These are phyloP conservation scores for Salix caprea DNA, from an alignment of 345 rosid species.

Conservation along the genomic window DNA sequence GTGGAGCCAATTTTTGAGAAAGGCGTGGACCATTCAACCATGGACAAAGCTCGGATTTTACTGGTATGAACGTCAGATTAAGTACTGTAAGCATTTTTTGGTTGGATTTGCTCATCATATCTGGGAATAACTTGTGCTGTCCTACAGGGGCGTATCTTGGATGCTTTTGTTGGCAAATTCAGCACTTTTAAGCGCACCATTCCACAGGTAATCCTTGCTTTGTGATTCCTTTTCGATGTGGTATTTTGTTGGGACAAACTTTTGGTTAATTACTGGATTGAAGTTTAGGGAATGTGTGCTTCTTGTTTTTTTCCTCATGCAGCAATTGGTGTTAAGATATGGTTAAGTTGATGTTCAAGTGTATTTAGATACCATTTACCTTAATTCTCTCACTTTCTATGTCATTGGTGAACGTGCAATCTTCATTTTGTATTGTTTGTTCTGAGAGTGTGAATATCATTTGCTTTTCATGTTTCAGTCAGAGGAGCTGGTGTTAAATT, in stretches of 20 bases:
- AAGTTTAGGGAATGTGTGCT: neutral
- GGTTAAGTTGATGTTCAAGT: no score
- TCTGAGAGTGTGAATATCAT: neutral
- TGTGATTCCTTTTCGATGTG: conserved; percentile 8
- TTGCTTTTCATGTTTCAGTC: neutral
- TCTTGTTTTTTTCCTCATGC: no score
- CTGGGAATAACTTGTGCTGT: conserved; percentile 20
- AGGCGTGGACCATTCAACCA: conserved; percentile 86
- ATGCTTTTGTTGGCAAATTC: conserved; percentile 98
- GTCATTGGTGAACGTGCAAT: neutral
- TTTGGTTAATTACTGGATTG: neutral
- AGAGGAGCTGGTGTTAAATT: neutral
- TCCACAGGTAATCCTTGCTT: conserved; percentile 75
- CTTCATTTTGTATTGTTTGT: neutral
- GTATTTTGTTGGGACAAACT: neutral
- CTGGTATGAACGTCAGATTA: conserved; percentile 48
- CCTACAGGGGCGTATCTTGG: conserved; percentile 85
- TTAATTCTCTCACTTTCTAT: neutral
- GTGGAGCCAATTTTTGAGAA: conserved; percentile 99
- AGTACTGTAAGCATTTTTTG: conserved; percentile 9
- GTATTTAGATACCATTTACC: neutral
- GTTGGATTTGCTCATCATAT: conserved; percentile 11
- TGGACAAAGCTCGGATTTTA: conserved; percentile 92
- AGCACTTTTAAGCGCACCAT: conserved; percentile 94
- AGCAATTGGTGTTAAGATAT: no score